Evolutionary conservation across 164 flowering plant genomes (phyloP), one percentile per base, ranked within the genome.

Genomic region (Macadamia integrifolia): DNA sequence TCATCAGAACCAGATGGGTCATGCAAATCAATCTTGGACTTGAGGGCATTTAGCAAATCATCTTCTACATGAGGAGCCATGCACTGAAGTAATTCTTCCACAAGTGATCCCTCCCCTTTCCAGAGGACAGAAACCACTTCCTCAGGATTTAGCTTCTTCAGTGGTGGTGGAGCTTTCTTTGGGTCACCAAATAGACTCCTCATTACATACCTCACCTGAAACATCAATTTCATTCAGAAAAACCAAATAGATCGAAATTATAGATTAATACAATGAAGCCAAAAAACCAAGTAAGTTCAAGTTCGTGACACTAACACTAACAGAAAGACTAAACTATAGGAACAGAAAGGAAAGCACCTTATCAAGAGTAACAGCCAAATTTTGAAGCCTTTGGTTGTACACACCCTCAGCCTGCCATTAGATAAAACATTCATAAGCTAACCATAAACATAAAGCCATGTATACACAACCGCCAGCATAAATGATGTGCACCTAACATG

Each of bases 351-450:
- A 14, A 65, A 59, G 52, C 61, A 86, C 99, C 98, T 95, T 95
- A 75, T 95, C 98, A 56, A 95, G 89, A 49, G 98, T 92, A 65
- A 95, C 82, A 68, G 98, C 98, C 85, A 95, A 79, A 80, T 92
- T 95, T 77, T 92, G 98, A 77, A 95, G 94, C 85, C 99, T 85
- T 78, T 92, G 98, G 77, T 88, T 91, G 82, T 87, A 95, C 18
- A 95, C 99, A 74, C 99, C 99, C 79, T 95, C 99, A 59, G 99
- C 99, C 96, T 92, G 84, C 32, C 63, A 40, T 76, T 35, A 52
- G 13, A 71, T 52, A 12, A 2, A 60, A 60, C 15, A 60, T 60
- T 32, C 43, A 32, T 60, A 60, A 31, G 62, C 43, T 12, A 46
- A 46, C 50, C 9, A 46, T 29, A 32, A 6, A 12, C 17, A 14